Evolutionary conservation across 2,329 filamentous ascomycete genomes (phyloP).

Genomic region (Stachybotrys chartarum): DNA sequence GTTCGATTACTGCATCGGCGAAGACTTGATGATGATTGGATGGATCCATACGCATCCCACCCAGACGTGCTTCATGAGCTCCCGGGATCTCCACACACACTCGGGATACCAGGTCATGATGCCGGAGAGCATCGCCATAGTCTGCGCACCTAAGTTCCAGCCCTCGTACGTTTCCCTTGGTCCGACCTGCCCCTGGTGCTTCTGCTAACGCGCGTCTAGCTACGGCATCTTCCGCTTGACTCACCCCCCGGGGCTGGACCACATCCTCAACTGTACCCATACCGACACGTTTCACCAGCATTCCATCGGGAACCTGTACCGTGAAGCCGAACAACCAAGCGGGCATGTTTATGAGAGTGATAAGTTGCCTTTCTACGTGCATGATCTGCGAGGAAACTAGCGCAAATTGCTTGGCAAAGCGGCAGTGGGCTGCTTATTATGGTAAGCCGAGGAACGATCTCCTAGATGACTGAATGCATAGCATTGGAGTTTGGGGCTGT

Average conservation of each 20-base stretch:
- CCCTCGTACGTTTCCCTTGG: slow-evolving; percentile 54
- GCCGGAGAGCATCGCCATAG: slow-evolving; percentile 92
- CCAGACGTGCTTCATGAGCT: slow-evolving; percentile 97
- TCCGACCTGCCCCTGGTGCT: not conserved
- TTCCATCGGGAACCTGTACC: slow-evolving; percentile 63
- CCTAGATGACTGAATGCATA: not conserved
- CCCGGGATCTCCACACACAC: slow-evolving; percentile 87
- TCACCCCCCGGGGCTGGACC: slow-evolving; percentile 80
- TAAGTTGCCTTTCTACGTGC: slow-evolving; percentile 53
- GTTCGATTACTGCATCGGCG: slow-evolving; percentile 80
- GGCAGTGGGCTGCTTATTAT: too few species aligned
- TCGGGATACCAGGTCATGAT: slow-evolving; percentile 94
- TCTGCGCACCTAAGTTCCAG: slow-evolving; percentile 78
- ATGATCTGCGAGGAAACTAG: slow-evolving; percentile 38
- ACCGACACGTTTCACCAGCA: slow-evolving; percentile 79
- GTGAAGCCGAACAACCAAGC: slow-evolving; percentile 57
- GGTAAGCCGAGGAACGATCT: too few species aligned
- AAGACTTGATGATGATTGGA: slow-evolving; percentile 79
- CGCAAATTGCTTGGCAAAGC: not conserved
- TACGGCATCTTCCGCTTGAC: slow-evolving; percentile 92
- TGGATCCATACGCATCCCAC: slow-evolving; percentile 99
- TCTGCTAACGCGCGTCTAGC: slow-evolving; percentile 32
- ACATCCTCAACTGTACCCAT: slow-evolving; percentile 74
- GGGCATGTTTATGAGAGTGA: slow-evolving; percentile 66
- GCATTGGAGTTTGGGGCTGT: not conserved